phyloP scores from a whole-genome alignment of 106 monocot species.

The Hemerocallis citrina region DNA sequence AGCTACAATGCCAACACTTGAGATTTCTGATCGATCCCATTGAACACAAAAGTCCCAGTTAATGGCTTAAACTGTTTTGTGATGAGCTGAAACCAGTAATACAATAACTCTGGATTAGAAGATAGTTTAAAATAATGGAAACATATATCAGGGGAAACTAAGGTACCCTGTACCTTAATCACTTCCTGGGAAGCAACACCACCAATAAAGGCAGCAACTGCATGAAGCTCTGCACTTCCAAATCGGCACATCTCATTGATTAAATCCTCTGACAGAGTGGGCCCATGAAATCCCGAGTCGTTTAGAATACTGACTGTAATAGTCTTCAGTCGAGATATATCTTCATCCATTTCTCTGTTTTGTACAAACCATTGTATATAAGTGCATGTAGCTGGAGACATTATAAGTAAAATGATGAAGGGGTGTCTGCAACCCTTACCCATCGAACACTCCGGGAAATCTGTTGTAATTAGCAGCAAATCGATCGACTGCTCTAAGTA shows the following conservation, averaged over 20 bases:
- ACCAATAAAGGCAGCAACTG: conserved; percentile 77
- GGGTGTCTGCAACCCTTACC: too few species aligned
- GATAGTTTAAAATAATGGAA: not conserved
- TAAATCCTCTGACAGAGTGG: conserved; percentile 66
- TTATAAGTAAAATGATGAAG: not conserved
- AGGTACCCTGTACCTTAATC: conserved; percentile 65
- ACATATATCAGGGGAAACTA: too few species aligned
- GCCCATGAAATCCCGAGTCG: conserved; percentile 30
- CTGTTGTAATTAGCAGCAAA: conserved; percentile 81
- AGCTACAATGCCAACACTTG: conserved; percentile 50
- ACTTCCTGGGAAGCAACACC: conserved; percentile 95
- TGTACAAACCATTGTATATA: not conserved
- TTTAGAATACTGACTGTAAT: conserved; percentile 54
- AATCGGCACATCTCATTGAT: conserved; percentile 86
- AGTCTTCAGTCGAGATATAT: conserved; percentile 62
- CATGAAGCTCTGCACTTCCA: conserved; percentile 81
- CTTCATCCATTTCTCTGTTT: conserved; percentile 67
- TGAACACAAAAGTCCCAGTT: conserved; percentile 72
- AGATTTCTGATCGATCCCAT: conserved; percentile 87
- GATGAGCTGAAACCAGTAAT: conserved; percentile 49
- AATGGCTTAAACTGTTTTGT: conserved; percentile 84
- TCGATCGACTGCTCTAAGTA: conserved; percentile 85
- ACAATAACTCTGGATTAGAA: not conserved
- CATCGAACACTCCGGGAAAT: conserved; percentile 74
- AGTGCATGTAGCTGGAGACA: not conserved